phyloP scores from a whole-genome alignment of 1,139 yeast genomes.

The Zhuliangozyma parablackwelliae region DNA sequence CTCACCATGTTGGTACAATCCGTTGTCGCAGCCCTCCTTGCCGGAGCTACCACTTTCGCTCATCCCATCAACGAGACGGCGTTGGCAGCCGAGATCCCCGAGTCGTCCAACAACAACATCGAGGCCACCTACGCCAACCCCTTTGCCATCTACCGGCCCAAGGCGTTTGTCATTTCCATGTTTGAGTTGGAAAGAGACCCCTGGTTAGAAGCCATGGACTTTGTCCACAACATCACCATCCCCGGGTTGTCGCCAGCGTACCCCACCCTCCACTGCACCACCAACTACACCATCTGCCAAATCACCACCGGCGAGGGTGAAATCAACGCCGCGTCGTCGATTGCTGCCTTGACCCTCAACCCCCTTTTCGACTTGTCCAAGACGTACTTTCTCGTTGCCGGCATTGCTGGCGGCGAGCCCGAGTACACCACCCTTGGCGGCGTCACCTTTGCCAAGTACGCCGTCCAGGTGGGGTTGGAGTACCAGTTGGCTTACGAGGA shows the following conservation, averaged over 20 bases:
- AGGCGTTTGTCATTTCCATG: constrained; percentile 54
- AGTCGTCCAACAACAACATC: constrained; percentile 15
- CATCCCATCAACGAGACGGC: constrained; percentile 20
- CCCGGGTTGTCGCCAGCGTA: constrained; percentile 65
- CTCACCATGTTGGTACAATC: not conserved
- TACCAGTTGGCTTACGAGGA: constrained; percentile 48
- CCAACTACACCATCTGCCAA: constrained; percentile 53
- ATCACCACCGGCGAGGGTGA: constrained; percentile 68
- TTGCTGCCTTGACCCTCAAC: constrained; percentile 50
- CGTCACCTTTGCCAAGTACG: constrained; percentile 58
- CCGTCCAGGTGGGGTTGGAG: constrained; percentile 60
- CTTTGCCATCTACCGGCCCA: constrained; percentile 45
- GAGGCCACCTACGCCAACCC: constrained; percentile 29
- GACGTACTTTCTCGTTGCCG: constrained; percentile 61
- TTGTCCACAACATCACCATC: constrained; percentile 49
- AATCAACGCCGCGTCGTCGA: constrained; percentile 60
- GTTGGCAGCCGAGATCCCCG: constrained; percentile 10
- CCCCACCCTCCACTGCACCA: constrained; percentile 53
- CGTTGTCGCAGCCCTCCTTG: constrained; percentile 8
- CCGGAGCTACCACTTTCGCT: constrained; percentile 12
- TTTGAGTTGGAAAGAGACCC: constrained; percentile 52
- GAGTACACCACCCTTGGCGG: constrained; percentile 45
- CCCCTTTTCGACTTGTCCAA: constrained; percentile 55
- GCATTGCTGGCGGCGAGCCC: constrained; percentile 67
- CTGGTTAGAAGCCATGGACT: constrained; percentile 47